Evolutionary conservation across 495 filamentous ascomycete species (phyloP).

Genomic region (Neurospora tetrasperma): DNA sequence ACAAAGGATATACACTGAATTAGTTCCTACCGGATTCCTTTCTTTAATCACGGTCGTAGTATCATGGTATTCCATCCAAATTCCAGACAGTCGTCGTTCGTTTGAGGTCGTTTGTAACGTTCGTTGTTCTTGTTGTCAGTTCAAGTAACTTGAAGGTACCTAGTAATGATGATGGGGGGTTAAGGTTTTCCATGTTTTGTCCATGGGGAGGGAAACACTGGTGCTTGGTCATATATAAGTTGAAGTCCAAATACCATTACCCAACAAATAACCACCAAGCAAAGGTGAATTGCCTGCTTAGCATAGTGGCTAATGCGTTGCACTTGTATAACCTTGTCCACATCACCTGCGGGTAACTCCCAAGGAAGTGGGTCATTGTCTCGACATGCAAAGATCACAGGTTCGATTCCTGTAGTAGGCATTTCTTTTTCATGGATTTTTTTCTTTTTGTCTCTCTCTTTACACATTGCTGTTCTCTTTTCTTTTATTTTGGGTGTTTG

Average conservation of each 20-base stretch:
- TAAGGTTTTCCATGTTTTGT: no score
- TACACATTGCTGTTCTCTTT: background rate
- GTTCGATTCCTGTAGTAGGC: slow-evolving; percentile 24
- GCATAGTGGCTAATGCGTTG: slow-evolving; percentile 27
- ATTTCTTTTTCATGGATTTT: background rate
- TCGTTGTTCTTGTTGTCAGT: no score
- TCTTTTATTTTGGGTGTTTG: fast-evolving
- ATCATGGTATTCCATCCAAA: no score
- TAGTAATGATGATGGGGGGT: no score
- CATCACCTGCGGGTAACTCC: background rate
- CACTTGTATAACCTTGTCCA: slow-evolving; percentile 18
- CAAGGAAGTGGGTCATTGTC: background rate
- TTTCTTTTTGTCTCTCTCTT: background rate
- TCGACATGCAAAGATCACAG: slow-evolving; percentile 23
- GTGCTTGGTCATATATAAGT: no score
- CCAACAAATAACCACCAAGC: background rate
- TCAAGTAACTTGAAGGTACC: no score
- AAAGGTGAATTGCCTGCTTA: slow-evolving; percentile 12
- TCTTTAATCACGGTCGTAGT: no score
- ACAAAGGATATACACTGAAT: no score
- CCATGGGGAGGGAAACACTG: no score
- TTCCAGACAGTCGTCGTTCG: no score
- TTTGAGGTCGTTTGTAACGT: no score
- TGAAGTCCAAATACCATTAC: background rate
- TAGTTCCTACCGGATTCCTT: no score